A percentile compares a stretch with the other conserved stretches of the same genome.
These are phyloP conservation scores for Corrigiola litoralis DNA, from an alignment of 179 eudicot genomes.

Conservation along the genomic window DNA sequence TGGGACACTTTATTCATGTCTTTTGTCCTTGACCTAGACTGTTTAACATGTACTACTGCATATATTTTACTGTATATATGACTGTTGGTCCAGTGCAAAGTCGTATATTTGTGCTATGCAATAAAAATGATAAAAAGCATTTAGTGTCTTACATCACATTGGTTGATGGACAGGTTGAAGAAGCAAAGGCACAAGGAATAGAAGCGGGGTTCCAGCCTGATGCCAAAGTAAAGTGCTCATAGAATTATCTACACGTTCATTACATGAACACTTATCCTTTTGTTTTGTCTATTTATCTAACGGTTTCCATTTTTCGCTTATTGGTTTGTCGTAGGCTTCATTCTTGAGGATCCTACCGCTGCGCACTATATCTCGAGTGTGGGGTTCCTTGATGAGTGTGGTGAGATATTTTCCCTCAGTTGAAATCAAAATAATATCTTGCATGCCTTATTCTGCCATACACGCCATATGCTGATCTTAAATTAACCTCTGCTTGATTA, in stretches of 20 bases:
- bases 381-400: slow-evolving; percentile 72
- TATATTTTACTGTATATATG: not conserved
- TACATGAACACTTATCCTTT: not conserved
- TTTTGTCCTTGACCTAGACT: too few species aligned
- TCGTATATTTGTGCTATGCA: not conserved
- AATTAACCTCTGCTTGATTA: not conserved
- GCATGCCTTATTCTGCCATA: not conserved
- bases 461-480: not conserved
- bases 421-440: not conserved
- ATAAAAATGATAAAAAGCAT: not conserved
- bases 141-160: not conserved
- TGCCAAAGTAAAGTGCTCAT: slow-evolving; percentile 51
- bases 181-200: slow-evolving; percentile 71
- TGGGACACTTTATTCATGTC: too few species aligned
- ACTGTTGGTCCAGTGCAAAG: not conserved
- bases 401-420: slow-evolving; percentile 36
- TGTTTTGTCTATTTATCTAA: not conserved
- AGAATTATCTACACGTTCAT: not conserved
- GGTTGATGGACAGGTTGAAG: slow-evolving; percentile 59
- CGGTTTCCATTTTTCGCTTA: not conserved
- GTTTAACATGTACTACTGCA: too few species aligned
- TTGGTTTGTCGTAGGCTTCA: slow-evolving; percentile 49
- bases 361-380: slow-evolving; percentile 83
- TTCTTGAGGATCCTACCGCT: slow-evolving; percentile 73
- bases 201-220: slow-evolving; percentile 81